Evolutionary conservation across 2,329 filamentous ascomycete genomes (phyloP), one percentile per base, ranked within the genome.

Genomic region (Claviceps purpurea): DNA sequence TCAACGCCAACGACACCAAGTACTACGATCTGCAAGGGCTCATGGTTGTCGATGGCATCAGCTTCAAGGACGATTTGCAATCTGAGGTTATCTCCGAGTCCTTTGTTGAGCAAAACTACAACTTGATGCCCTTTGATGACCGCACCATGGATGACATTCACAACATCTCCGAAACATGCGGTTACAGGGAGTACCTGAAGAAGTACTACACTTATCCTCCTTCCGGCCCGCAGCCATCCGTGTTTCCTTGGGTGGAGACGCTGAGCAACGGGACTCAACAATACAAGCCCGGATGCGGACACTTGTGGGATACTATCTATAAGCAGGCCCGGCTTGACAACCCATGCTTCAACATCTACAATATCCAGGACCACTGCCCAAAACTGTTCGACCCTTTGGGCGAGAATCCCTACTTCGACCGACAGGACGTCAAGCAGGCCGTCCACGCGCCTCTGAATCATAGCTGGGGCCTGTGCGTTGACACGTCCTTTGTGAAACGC

Each of bases 311-410:
- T 53, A 69, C 75, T 22, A 76, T 87, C 34, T 70, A 70, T 58
- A 57, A 71, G 0, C 82, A 79, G 34, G 75, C 76, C 7, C 56
- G 71, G 4, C 61, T 70, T 1, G 65, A 79, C 38, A 93, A 93
- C 68, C 87, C 87, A 0, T 93, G 88, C 70, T 94, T 85, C 68
- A 81, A 89, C 63, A 70, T 87, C 11, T 93, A 91, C 67, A 78
- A 85, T 49, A 77, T 91, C 14, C 78, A 78, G 2, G 81, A 79
- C 4, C 85, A 81, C 13, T 93, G 87, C 62, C 87, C 87, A 0
- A 57, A 82, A 2, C 70, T 78, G 2, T 87, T 79, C 75, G 82
- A 89, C 53, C 78, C 85, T 0, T 71, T 90, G 2, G 80, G 80
- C 16, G 84, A 84, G 66, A 82, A 82, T n/a, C 74, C 89, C 50